Evolutionary conservation across 352 stramenopile genomes (phyloP), one percentile per base, ranked within the genome.

Genomic region (Globisporangium polare): DNA sequence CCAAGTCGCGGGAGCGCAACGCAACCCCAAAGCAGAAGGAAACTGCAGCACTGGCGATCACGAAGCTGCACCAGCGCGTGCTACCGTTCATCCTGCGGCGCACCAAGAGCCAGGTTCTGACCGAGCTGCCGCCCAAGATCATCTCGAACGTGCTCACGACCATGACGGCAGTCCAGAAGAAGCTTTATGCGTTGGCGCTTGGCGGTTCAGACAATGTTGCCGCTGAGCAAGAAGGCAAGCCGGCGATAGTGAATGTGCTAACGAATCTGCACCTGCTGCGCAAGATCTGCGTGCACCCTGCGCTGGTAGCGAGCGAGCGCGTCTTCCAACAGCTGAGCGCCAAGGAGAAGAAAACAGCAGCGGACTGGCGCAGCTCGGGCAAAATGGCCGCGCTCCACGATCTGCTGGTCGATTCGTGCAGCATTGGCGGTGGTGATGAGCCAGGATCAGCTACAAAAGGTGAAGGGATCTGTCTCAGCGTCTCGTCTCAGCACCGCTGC

Each of bases 111-210:
- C 72, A 97, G 66, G 97, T 99, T 41, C 80, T 99, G 29, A 83
- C 83, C 39, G 97, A 99, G 52, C 73, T 99, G 27, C 97, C 97
- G 35, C 92, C 97, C 22, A 99, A 99, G 78, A 98, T 97, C 53
- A 92, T 99, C 41, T 96, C 92, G 8, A 96, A 98, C 62, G 73
- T 99, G 50, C 65, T 94, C 29, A 85, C 97, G 55, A 68, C 83
- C 13, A 78, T 99, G 22, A 94, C 90, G n/a, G 61, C 78, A 6
- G 42, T 94, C 33, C 97, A 99, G 71, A 65, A 74, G 33, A 61
- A 70, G 13, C 59, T 99, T 17, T 99, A 99, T 58, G 60, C 59
- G 0, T 35, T 82, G 20, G 72, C 72, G 8, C 17, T 46, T 63
- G 18, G 31, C n/a, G 37, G 42, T 3, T 15, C 33, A n/a, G 50